Evolutionary conservation across 129 eudicot species (phyloP), one percentile per base, ranked within the genome.

Genomic region (Apium graveolens): DNA sequence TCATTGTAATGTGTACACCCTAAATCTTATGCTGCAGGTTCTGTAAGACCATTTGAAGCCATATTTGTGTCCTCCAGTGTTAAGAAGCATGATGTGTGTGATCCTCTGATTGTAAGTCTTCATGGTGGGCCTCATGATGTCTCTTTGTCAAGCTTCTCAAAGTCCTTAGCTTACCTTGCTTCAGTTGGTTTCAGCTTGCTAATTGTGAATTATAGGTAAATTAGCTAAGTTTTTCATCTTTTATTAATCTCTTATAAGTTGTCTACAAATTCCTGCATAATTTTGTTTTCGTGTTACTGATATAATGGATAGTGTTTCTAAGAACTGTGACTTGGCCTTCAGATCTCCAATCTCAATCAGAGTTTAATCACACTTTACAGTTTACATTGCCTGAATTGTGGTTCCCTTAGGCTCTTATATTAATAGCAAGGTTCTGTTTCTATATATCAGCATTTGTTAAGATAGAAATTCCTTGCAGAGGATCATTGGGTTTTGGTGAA

Each of bases 401-500:
- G 68, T 60, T 60, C 68, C 68, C 6, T 60, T 60, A 6, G 32
- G 72, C 48, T 11, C 51, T 11, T 24, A 11, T 24, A 9, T 20
- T 70, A 38, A 34, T 16, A 27, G 21, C 43, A 35, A 37, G 46
- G 26, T 37, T 24, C 43, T 70, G 5, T 35, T 14, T 70, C 43
- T 21, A 8, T 35, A 31, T 32, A 34, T 10, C 60, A 83, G 79
- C 68, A 76, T 75, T 45, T 31, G 29, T 45, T 73, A 76, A 81
- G 79, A 57, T 5, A 35, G 41, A 73, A 76, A 16, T 72, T 79
- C 16, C 16, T 84, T 75, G 43, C 86, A 96, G 99, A 89, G 99
- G 99, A 81, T 96, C 99, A 29, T 46, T 96, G 65, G 99, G 99
- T 74, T 96, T 86, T 92, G 99, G 99, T 42, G 99, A 96, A 83